Percentiles rank a stretch among this genome's conserved stretches.
phyloP scores from a whole-genome alignment of 1,139 yeast species.

The Kodamaea anthophila region DNA sequence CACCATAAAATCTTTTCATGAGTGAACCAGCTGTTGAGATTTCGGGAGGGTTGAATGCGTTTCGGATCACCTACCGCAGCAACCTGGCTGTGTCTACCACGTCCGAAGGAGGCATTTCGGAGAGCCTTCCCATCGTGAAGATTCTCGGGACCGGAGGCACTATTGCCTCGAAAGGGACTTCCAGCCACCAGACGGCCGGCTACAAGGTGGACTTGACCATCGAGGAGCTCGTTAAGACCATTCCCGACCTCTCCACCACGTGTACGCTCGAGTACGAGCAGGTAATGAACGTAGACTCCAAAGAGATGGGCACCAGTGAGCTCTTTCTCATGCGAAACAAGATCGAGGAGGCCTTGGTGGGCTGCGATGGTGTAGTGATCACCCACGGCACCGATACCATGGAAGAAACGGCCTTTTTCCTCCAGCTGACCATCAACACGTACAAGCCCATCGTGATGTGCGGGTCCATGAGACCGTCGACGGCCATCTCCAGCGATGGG shows the following conservation, averaged over 20 bases:
- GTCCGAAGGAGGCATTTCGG: conserved; percentile 8
- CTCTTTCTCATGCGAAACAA: conserved; percentile 31
- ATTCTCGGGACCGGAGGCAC: conserved; percentile 72
- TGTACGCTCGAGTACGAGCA: conserved; percentile 62
- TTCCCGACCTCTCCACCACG: conserved; percentile 55
- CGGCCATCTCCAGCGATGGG: conserved; percentile 65
- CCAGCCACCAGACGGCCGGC: conserved; percentile 58
- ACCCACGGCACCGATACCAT: conserved; percentile 73
- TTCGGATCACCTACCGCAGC: conserved; percentile 18
- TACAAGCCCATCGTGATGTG: conserved; percentile 60
- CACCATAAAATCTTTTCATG: too few relatives aligned
- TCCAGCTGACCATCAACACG: conserved; percentile 52
- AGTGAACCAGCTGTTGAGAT: conserved; percentile 18
- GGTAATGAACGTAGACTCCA: conserved; percentile 58
- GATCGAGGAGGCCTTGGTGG: conserved; percentile 38
- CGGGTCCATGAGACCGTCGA: conserved; percentile 70
- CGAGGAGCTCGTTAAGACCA: conserved; percentile 50
- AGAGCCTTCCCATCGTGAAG: conserved; percentile 39
- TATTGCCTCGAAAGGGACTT: conserved; percentile 58
- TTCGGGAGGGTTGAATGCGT: too few relatives aligned
- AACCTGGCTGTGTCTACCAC: conserved; percentile 15
- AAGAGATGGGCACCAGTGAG: conserved; percentile 47
- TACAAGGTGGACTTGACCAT: conserved; percentile 62
- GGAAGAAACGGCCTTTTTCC: conserved; percentile 66
- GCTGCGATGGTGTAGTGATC: conserved; percentile 53